Base-by-base conservation (phyloP, 208 protist species). In the Leishmania mexicana region DNA sequence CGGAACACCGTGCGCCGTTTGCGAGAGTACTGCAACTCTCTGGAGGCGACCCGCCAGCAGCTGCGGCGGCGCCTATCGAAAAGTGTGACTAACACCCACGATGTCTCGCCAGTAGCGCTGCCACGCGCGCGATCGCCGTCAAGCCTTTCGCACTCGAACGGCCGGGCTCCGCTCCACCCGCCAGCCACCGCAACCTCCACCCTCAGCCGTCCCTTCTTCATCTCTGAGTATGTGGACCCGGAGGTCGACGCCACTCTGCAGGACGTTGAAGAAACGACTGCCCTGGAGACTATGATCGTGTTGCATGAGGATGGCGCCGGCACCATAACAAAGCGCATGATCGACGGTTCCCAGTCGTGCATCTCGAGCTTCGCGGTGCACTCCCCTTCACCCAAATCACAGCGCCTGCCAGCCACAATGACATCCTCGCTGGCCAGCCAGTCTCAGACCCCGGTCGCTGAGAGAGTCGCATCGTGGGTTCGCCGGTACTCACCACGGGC, bases 161-260 rank as follows among this genome's bases (percentile, higher is more conserved):
- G 35, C 40, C 54, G 68, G 45, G 54, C 5, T 40, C 75, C 75
- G 35, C 57, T 47, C 38, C 11, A 38, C 35, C 31, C 57, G 53
- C 75, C 15, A 35, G 1, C 3, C 58, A 67, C 57, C 49, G 13
- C 57, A 28, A 67, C 75, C 51, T 3, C 67, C 28, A 0, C 31
- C 65, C 78, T 86, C 64, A 79, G 74, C 35, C 83, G 83, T 2
- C 83, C 83, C n/a, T 77, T 86, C 76, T 92, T 92, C 65, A 42
- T 5, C 45, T 68, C 83, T 19, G 81, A 83, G 54, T 92, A 88
- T 78, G 57, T 57, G 3, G 79, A 89, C 53, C 86, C 88, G 0
- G 88, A 92, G 53, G 82, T 92, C 2, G 86, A 88, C 64, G 88
- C 88, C 31, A 89, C 84, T 54, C 79, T 92, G 72, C 74, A 88